phyloP scores from a whole-genome alignment of 768 basidiomycete species.

The Mycena metata region DNA sequence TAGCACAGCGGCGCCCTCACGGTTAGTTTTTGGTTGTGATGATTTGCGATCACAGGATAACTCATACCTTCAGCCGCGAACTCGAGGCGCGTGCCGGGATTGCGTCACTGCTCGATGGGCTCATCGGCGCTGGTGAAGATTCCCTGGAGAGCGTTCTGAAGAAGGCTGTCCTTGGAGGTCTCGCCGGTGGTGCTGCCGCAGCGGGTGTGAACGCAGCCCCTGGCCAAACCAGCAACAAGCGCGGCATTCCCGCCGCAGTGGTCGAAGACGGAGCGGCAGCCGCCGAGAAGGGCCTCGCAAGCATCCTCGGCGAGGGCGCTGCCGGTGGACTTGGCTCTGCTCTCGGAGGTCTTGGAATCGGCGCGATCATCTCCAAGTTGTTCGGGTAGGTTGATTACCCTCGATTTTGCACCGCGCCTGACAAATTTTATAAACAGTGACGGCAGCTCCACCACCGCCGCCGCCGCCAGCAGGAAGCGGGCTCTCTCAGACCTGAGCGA shows the following conservation, averaged over 20 bases:
- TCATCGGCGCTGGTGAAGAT: conserved; percentile 28
- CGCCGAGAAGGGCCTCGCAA: conserved; percentile 19
- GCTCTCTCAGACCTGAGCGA: conserved; percentile 25
- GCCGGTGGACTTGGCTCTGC: conserved; percentile 25
- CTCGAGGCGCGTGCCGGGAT: conserved; percentile 24
- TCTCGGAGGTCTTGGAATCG: conserved; percentile 29
- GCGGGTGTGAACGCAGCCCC: conserved; percentile 18
- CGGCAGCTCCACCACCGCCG: neutral
- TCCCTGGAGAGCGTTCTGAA: conserved; percentile 29
- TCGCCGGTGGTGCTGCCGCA: conserved; percentile 21
- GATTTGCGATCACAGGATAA: neutral
- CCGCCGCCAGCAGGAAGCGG: conserved; percentile 9
- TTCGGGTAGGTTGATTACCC: conserved; percentile 14
- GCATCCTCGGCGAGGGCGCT: conserved; percentile 22
- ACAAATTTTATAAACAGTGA: neutral
- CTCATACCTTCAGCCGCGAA: conserved; percentile 8
- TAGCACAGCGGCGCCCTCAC: neutral
- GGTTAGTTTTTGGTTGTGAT: conserved; percentile 3
- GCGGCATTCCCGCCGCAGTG: conserved; percentile 8
- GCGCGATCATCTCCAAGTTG: conserved; percentile 27
- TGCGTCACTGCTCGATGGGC: conserved; percentile 1
- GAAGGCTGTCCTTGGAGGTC: conserved; percentile 28
- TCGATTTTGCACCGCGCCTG: neutral
- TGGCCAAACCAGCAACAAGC: conserved; percentile 19
- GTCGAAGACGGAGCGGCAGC: conserved; percentile 23